Percentiles rank a stretch among this genome's conserved stretches.
These are phyloP conservation scores for Chytridiales sp. DNA, from an alignment of 371 early-diverging fungal genomes.

Conservation along the genomic window DNA sequence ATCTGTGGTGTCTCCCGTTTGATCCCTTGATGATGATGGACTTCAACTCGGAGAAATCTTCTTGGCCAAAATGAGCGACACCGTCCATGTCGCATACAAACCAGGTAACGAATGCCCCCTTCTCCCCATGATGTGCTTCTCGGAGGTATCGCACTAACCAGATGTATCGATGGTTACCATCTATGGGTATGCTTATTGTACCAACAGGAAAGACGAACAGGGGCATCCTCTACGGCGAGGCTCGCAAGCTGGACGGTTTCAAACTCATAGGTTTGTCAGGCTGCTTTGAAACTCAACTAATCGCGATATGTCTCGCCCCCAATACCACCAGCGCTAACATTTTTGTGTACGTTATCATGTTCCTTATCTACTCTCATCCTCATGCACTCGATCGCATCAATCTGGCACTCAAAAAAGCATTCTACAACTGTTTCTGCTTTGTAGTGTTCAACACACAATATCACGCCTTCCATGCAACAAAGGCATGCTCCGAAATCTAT, in stretches of 20 bases:
- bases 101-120: no score
- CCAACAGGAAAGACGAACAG: constrained; percentile 14
- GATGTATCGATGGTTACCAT: no score
- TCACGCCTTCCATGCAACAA: background rate
- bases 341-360: background rate
- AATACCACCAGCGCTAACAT: no score
- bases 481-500: background rate
- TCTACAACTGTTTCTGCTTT: constrained; percentile 27
- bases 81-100: constrained; percentile 12
- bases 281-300: no score
- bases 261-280: constrained; percentile 20
- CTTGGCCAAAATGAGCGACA: constrained; percentile 11
- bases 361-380: background rate
- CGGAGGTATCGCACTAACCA: no score
- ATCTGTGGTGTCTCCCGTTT: no score
- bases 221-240: constrained; percentile 14
- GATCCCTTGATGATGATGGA: no score
- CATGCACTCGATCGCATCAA: background rate
- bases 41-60: no score
- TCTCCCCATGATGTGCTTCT: no score
- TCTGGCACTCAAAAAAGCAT: background rate
- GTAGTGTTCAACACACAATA: constrained; percentile 12
- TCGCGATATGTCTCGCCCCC: no score
- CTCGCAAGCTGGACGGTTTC: constrained; percentile 16
- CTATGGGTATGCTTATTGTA: no score